These are phyloP conservation scores for Leccinum aurantiacum DNA, from an alignment of 768 basidiomycete genomes.

Conservation along the genomic window DNA sequence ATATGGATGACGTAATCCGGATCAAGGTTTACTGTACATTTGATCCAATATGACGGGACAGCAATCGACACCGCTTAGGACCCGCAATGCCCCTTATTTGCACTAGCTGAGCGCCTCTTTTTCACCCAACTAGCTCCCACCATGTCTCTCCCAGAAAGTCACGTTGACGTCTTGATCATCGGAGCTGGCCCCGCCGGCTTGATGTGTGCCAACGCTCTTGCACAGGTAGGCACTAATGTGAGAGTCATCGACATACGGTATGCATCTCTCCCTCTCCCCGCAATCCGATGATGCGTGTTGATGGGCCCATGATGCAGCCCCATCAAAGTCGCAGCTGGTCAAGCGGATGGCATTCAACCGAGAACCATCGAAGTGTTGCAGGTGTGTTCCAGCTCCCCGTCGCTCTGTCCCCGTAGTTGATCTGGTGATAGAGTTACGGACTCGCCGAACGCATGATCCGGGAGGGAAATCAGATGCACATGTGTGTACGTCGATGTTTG, in stretches of 20 bases:
- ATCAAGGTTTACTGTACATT: not conserved
- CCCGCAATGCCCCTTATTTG: not conserved
- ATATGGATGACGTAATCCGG: not conserved
- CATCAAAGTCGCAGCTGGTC: not conserved
- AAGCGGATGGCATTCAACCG: not conserved
- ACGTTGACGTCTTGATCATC: slow-evolving; percentile 41
- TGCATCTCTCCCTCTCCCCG: not conserved
- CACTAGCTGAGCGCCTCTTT: not conserved
- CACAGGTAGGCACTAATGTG: slow-evolving; percentile 36
- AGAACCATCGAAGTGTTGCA: slow-evolving; percentile 1
- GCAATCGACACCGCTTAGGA: not conserved
- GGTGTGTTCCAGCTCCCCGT: not conserved
- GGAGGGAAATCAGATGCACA: not conserved
- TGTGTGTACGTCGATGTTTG: not conserved
- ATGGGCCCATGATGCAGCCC: not conserved
- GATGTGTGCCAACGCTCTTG: slow-evolving; percentile 44
- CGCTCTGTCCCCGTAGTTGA: too few relatives aligned
- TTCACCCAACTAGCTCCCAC: not conserved
- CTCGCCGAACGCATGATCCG: not conserved
- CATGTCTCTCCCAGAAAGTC: slow-evolving; percentile 24
- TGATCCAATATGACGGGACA: not conserved
- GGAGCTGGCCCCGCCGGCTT: slow-evolving; percentile 45
- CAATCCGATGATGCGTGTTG: not conserved
- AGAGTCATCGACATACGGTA: slow-evolving; percentile 37
- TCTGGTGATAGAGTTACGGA: not conserved